Base-by-base conservation (phyloP, 2,329 filamentous ascomycete species). In the Epichloe bromicola region DNA sequence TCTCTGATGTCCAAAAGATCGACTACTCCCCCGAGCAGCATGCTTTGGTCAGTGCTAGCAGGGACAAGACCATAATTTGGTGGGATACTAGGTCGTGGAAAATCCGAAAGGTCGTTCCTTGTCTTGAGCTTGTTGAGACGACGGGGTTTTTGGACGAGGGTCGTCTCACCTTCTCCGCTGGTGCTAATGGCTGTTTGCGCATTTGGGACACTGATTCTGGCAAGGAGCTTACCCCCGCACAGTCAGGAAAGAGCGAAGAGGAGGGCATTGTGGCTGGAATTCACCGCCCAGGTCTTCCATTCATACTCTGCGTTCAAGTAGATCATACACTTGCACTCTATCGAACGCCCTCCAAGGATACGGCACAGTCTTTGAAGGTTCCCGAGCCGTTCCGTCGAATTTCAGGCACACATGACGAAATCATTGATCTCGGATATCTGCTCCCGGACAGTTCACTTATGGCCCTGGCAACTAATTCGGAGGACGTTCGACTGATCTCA, bases 331-430 rank as follows among this genome's bases (percentile, higher is more conserved):
- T 98, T 51, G 78, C 86, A 46, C 71, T 96, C 34, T 88, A 91
- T 65, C 75, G 61, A 53, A 65, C 63, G 47, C 76, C 62, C 46
- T 78, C 58, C 50, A 67, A 69, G 53, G 61, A 64, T 11, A 56
- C 69, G 38, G 49, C 66, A 38, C 54, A 59, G 40, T 58, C 65
- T 42, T 62, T 69, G 54, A 61, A 68, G 53, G 61, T 60, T 56
- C 74, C 63, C 60, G 71, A 67, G 62, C 86, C 69, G 1, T 76
- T 86, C 43, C 81, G 86, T 58, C 80, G 88, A 43, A 94, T 98
- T 58, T 95, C 91, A 4, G 94, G 93, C 49, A 96, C 93, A 6
- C 89, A 97, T 65, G 94, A 98, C 64, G 93, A 98, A 65, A 89
- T 98, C 49, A 96, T 98, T 58, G 94, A 98, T 63, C 72, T 98